Percentiles rank a stretch among this genome's conserved stretches.
phyloP scores from a whole-genome alignment of 306 rosid species.

The Vigna unguiculata region DNA sequence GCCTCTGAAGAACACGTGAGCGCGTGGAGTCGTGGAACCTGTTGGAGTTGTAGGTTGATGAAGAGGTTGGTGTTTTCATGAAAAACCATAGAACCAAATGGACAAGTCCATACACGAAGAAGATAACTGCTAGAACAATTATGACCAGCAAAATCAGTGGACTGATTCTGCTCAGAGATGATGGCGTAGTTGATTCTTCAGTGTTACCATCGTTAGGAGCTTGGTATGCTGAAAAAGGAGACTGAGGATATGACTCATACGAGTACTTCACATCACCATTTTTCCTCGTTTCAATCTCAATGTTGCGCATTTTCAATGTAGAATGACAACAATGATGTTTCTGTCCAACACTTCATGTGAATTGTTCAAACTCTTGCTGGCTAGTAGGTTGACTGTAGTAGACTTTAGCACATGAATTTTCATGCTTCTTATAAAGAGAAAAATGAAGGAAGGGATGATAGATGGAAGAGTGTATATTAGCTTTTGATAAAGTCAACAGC shows the following conservation, averaged over 20 bases:
- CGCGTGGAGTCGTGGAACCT: constrained; percentile 57
- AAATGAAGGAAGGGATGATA: background rate
- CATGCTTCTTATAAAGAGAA: constrained; percentile 18
- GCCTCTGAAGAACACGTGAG: constrained; percentile 69
- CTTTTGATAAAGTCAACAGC: constrained; percentile 1
- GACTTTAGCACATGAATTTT: background rate
- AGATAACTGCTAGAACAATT: constrained; percentile 68
- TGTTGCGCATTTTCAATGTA: constrained; percentile 44
- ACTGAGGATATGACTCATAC: constrained; percentile 39
- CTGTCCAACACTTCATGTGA: too few relatives aligned
- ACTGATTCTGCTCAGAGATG: constrained; percentile 65
- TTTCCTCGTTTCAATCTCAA: constrained; percentile 37
- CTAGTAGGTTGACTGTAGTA: too few relatives aligned
- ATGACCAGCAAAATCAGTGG: constrained; percentile 70
- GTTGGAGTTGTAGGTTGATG: constrained; percentile 60
- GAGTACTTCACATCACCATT: constrained; percentile 51
- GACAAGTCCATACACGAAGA: constrained; percentile 70
- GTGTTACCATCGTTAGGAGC: constrained; percentile 21
- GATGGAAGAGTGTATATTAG: constrained; percentile 31
- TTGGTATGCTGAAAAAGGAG: constrained; percentile 44
- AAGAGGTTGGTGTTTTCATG: constrained; percentile 56
- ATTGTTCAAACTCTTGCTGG: too few relatives aligned
- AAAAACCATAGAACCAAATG: constrained; percentile 72
- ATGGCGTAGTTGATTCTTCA: constrained; percentile 53
- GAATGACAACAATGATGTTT: background rate